phyloP scores from a whole-genome alignment of 2,329 filamentous ascomycete species.

The Didymella glomerata region DNA sequence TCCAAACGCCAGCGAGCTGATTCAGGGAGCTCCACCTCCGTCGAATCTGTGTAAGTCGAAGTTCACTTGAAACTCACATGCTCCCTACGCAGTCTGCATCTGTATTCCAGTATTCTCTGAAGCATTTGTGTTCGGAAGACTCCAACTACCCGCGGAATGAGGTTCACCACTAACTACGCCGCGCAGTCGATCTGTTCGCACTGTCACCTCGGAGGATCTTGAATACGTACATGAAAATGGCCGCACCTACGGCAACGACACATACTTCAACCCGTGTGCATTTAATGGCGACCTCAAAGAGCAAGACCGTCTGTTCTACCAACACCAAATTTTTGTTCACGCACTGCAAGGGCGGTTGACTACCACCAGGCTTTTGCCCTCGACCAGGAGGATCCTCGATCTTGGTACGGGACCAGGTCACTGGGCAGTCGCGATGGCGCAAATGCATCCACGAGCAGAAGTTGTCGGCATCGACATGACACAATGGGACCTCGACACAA shows the following conservation, averaged over 20 bases:
- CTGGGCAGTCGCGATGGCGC: constrained; percentile 60
- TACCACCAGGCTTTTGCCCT: constrained; percentile 42
- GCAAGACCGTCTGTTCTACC: constrained; percentile 68
- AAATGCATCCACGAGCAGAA: constrained; percentile 54
- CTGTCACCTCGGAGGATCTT: constrained; percentile 57
- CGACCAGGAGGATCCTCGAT: constrained; percentile 46
- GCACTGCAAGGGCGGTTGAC: constrained; percentile 49
- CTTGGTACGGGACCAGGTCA: constrained; percentile 61
- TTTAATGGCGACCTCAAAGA: constrained; percentile 63
- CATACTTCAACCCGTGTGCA: constrained; percentile 70
- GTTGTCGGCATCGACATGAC: constrained; percentile 61
- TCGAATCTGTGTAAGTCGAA: constrained; percentile 46
- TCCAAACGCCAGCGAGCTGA: constrained; percentile 45
- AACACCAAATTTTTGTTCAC: constrained; percentile 68
- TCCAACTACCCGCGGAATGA: not conserved
- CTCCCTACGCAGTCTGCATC: not conserved
- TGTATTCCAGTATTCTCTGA: not conserved
- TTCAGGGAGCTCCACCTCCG: constrained; percentile 45
- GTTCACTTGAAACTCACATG: not conserved
- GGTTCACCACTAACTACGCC: constrained; percentile 1
- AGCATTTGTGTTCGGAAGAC: not conserved
- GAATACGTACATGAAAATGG: constrained; percentile 68
- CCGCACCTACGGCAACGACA: constrained; percentile 67
- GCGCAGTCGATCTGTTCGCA: constrained; percentile 47
- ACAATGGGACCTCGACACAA: constrained; percentile 61